Base-by-base conservation (phyloP, 148 eudicot species). In the Diospyros lotus region DNA sequence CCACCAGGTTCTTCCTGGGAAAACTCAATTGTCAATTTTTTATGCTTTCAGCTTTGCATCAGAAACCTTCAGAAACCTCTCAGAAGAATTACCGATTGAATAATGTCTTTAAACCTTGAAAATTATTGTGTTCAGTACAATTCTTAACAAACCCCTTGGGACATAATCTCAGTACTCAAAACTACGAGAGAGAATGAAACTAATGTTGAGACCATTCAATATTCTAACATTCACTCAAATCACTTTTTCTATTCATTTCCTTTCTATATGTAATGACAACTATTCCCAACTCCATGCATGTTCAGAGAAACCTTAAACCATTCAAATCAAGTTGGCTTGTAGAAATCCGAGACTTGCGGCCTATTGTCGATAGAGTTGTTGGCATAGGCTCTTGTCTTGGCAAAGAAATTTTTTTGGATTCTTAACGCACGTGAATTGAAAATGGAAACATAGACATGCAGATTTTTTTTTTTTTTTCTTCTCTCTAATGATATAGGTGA, bases 1-100 rank as follows among this genome's bases (percentile, higher is more conserved):
- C 98, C 98, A 53, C 98, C 98, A 8, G 98, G 98, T 80, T 95
- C 98, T 83, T 95, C 98, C 98, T 94, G 86, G 61, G 72, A 71
- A 58, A 78, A 80, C 13, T 14, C 63, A 46, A 48, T 48, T 48
- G 52, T 48, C 8, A 48, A 28, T 28, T 73, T 9, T 2, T 66
- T 41, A 48, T 17, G 39, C 54, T 66, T n/a, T 66, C 8, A 73
- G 68, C 42, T 64, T 55, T 66, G 15, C 66, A 65, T 46, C 8
- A 40, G 53, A 78, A 66, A 73, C 58, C 63, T 63, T 28, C 41
- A 58, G 7, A 13, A 53, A 17, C 46, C 14, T 44, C 18, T 4
- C 50, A 4, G 51, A 53, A 43, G 56, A 75, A n/a, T 4, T 38
- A 48, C n/a, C 41, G 15, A 14, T 38, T 42, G n/a, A 5, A 18